Conservation (phyloP, 1,139 yeast species). For the Kazachstania sp. region DNA sequence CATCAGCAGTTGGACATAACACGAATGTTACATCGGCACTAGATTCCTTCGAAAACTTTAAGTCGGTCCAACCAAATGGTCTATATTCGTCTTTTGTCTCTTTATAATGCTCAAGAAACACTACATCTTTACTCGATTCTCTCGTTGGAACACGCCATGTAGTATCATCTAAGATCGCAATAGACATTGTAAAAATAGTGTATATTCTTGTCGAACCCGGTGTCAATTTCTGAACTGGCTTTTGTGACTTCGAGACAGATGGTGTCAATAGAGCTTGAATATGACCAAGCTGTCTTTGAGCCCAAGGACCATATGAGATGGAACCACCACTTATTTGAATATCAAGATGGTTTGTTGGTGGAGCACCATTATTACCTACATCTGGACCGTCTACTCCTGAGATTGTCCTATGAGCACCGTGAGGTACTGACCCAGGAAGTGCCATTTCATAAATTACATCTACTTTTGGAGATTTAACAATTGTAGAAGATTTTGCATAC, state of each 20-base stretch:
- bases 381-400: conserved; percentile 37
- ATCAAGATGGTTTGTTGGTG: conserved; percentile 64
- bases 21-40: conserved; percentile 42
- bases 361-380: conserved; percentile 45
- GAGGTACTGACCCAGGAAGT: conserved; percentile 54
- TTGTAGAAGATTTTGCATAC: conserved; percentile 72
- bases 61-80: conserved; percentile 89
- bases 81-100: conserved; percentile 33
- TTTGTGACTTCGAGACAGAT: conserved; percentile 48
- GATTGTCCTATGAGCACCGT: conserved; percentile 26
- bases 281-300: conserved; percentile 70
- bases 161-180: conserved; percentile 52
- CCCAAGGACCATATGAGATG: conserved; percentile 90
- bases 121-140: conserved; percentile 68
- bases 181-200: conserved; percentile 45
- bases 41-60: conserved; percentile 51
- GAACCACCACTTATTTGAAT: conserved; percentile 54
- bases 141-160: conserved; percentile 75
- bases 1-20: conserved; percentile 46
- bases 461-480: conserved; percentile 56
- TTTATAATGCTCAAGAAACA: conserved; percentile 28
- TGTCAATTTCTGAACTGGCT: conserved; percentile 36
- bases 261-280: conserved; percentile 67
- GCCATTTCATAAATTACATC: conserved; percentile 60
- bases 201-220: conserved; percentile 49